phyloP scores from a whole-genome alignment of 441 rosid species.

The Omphalea diandra region DNA sequence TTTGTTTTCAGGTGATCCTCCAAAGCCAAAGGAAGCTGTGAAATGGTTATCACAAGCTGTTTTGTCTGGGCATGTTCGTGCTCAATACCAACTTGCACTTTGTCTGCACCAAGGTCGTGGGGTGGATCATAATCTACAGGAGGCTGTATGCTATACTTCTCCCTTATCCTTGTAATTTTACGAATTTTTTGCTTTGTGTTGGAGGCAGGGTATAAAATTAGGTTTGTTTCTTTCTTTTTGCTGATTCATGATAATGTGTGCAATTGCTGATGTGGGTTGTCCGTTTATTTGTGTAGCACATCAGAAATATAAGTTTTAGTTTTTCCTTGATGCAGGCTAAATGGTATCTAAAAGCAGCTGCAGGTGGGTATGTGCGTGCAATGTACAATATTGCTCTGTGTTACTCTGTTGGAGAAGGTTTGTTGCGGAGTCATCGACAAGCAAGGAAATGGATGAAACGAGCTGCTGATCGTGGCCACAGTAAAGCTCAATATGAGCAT shows the following conservation, averaged over 20 bases:
- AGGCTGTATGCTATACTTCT: conserved; percentile 55
- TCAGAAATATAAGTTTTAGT: background rate
- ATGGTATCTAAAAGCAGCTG: conserved; percentile 84
- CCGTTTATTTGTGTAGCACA: background rate
- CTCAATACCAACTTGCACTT: conserved; percentile 92
- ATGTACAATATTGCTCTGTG: conserved; percentile 86
- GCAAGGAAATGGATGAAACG: conserved; percentile 90
- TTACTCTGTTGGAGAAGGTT: conserved; percentile 74
- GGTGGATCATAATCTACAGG: conserved; percentile 43
- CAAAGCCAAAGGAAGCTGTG: conserved; percentile 53
- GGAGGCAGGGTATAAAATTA: background rate
- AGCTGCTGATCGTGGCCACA: conserved; percentile 84
- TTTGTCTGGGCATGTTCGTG: conserved; percentile 59
- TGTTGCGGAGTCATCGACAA: conserved; percentile 44
- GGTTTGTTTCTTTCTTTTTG: background rate
- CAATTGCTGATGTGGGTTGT: background rate
- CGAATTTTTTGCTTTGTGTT: background rate
- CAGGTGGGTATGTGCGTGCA: conserved; percentile 78
- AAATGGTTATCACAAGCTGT: conserved; percentile 67
- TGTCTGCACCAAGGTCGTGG: conserved; percentile 73
- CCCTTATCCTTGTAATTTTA: background rate
- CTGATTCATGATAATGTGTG: background rate
- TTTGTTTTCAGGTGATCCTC: conserved; percentile 58
- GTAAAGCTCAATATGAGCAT: conserved; percentile 85
- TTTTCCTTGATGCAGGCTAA: conserved; percentile 46